These are phyloP conservation scores for Malus sylvestris DNA, from an alignment of 306 rosid species.

Conservation along the genomic window DNA sequence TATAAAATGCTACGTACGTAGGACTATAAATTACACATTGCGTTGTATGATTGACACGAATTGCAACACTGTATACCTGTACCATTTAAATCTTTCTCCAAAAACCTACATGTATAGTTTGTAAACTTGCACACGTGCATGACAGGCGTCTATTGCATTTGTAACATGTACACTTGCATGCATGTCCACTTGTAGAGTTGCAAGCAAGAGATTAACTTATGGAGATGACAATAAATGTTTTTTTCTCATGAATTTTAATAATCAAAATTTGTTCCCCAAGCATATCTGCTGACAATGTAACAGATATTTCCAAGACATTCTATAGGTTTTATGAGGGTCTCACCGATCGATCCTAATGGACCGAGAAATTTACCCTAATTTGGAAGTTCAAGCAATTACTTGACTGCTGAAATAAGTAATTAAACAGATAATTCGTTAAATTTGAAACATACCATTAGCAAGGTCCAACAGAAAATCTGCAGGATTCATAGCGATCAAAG, in stretches of 20 bases:
- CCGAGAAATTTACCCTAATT: not conserved
- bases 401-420: not conserved
- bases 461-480: conserved; percentile 72
- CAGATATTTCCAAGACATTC: not conserved
- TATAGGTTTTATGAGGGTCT: not conserved
- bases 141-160: not conserved
- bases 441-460: conserved; percentile 47
- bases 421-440: not conserved
- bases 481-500: conserved; percentile 66
- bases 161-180: not conserved
- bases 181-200: not conserved
- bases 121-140: not conserved
- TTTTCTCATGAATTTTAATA: too few relatives aligned
- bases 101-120: too few relatives aligned
- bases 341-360: not conserved
- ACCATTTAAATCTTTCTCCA: not conserved
- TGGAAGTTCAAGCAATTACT: not conserved
- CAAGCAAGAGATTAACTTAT: not conserved
- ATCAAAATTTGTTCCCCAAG: not conserved
- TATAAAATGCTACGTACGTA: too few relatives aligned
- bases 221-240: not conserved
- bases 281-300: not conserved
- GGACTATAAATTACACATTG: too few relatives aligned
- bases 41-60: not conserved
- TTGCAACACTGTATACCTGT: not conserved